These are phyloP conservation scores for Durusdinium trenchii DNA, from an alignment of 73 alveolate species.

Conservation along the genomic window DNA sequence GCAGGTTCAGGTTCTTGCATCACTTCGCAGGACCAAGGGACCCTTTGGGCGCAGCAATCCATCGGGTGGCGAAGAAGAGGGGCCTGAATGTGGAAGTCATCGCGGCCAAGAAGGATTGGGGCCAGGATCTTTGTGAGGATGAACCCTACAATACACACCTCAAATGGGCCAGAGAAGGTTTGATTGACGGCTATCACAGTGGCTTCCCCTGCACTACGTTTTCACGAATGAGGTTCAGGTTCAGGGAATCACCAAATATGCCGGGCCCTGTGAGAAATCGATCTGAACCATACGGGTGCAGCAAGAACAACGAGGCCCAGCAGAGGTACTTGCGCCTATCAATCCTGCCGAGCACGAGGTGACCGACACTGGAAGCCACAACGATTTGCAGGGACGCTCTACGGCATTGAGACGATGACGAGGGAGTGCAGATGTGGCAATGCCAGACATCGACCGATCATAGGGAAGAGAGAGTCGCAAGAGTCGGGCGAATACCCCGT, in stretches of 20 bases:
- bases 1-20: not conserved
- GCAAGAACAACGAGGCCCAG: not conserved
- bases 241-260: not conserved
- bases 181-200: not conserved
- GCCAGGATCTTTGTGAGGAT: not conserved
- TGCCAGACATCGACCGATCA: no score
- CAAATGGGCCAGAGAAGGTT: not conserved
- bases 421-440: no score
- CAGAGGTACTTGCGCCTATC: no score
- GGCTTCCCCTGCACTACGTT: not conserved
- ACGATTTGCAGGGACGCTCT: no score
- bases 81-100: not conserved
- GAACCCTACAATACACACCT: no score
- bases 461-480: no score
- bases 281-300: not conserved
- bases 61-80: not conserved
- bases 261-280: not conserved
- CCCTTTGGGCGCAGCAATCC: not conserved
- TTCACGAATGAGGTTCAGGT: not conserved
- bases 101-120: not conserved
- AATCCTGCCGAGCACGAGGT: no score
- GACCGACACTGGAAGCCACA: no score
- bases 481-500: no score
- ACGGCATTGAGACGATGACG: no score
- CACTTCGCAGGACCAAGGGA: not conserved